phyloP scores from a whole-genome alignment of 129 eudicot species.

The Scalesia atractyloides region DNA sequence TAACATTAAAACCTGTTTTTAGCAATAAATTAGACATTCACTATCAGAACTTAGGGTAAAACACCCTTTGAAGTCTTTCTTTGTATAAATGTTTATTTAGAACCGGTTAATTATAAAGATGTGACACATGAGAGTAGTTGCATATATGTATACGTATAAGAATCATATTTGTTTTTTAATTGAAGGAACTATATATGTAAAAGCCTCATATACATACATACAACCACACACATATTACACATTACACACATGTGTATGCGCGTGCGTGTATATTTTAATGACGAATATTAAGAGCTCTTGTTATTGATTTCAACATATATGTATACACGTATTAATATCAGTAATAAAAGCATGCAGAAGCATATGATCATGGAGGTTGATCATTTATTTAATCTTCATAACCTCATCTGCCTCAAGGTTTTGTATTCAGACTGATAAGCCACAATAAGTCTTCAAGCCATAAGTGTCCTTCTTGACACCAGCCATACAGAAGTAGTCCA shows the following conservation, averaged over 20 bases:
- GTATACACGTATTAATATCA: not conserved
- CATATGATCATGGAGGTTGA: conserved; percentile 18
- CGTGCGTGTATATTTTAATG: too few relatives aligned
- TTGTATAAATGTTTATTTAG: not conserved
- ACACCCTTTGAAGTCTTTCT: not conserved
- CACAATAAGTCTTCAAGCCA: conserved; percentile 57
- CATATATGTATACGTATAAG: not conserved
- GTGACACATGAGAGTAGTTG: not conserved
- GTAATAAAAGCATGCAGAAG: not conserved
- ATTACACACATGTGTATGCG: too few relatives aligned
- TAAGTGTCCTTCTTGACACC: conserved; percentile 44
- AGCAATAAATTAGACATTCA: too few relatives aligned
- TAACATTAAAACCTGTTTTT: not conserved
- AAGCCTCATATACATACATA: not conserved
- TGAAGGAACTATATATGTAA: not conserved
- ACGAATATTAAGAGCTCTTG: too few relatives aligned
- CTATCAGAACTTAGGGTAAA: not conserved
- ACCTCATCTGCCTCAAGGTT: not conserved
- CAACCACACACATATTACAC: too few relatives aligned
- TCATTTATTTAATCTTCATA: conserved; percentile 27
- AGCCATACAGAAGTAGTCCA: conserved; percentile 47
- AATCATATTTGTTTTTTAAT: not conserved
- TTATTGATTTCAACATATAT: conserved; percentile 14
- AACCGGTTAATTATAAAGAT: not conserved
- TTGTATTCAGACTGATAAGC: conserved; percentile 27